Percentiles rank a stretch among this genome's conserved stretches.
Conservation (phyloP, 805 yeast species). For the Lachancea dasiensis region DNA sequence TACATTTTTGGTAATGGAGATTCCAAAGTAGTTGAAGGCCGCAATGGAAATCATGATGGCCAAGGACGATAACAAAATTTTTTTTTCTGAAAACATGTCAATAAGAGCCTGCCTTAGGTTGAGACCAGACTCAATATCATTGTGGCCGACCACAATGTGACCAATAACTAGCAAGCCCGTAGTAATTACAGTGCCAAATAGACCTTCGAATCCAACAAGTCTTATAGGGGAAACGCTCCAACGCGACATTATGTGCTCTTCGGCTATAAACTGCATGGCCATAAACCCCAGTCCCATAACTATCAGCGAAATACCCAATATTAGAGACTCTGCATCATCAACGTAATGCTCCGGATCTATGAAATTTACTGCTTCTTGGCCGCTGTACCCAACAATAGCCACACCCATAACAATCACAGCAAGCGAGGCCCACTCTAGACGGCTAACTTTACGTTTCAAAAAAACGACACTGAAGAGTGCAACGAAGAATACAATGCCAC, state of each 20-base stretch:
- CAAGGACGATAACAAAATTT: constrained; percentile 48
- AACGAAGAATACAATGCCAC: constrained; percentile 68
- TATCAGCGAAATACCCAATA: constrained; percentile 54
- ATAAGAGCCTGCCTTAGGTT: constrained; percentile 47
- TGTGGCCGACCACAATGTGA: constrained; percentile 3
- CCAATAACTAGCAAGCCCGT: constrained; percentile 42
- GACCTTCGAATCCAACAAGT: constrained; percentile 71
- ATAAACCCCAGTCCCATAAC: constrained; percentile 59
- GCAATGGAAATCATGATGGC: constrained; percentile 69
- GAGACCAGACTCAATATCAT: constrained; percentile 38
- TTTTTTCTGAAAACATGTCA: constrained; percentile 40
- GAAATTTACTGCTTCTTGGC: too few species aligned
- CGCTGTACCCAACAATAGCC: constrained; percentile 66
- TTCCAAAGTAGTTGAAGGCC: constrained; percentile 66
- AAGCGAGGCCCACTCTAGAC: constrained; percentile 63
- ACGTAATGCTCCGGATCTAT: constrained; percentile 6
- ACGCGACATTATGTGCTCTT: constrained; percentile 56
- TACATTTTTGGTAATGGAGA: constrained; percentile 55
- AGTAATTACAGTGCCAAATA: constrained; percentile 51
- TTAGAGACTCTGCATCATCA: constrained; percentile 28
- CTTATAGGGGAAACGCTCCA: constrained; percentile 53
- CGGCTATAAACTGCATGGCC: constrained; percentile 73
- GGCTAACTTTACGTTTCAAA: constrained; percentile 47
- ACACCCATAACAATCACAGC: constrained; percentile 64
- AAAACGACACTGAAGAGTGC: constrained; percentile 64